Evolutionary conservation across 2,329 filamentous ascomycete genomes (phyloP).

Genomic region (Alternaria sp.): DNA sequence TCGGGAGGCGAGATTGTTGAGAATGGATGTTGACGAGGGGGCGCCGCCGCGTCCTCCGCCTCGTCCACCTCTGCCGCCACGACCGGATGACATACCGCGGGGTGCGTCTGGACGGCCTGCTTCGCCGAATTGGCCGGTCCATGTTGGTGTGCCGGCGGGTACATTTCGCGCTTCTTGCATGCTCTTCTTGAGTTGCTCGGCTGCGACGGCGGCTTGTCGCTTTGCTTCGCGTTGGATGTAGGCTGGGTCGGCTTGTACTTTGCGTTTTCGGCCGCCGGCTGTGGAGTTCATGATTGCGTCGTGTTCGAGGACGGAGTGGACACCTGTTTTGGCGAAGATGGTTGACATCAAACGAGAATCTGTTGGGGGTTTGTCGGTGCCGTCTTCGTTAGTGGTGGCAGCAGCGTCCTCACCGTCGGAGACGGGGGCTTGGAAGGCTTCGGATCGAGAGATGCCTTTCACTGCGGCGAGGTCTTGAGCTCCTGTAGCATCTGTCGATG

Average conservation of each 20-base stretch:
- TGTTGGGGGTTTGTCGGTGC: conserved; percentile 21
- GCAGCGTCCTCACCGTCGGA: conserved; percentile 34
- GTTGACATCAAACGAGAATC: conserved; percentile 80
- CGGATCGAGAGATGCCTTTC: conserved; percentile 52
- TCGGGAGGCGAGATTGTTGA: conserved; percentile 52
- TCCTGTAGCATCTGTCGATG: conserved; percentile 29
- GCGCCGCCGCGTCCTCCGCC: conserved; percentile 46
- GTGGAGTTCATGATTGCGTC: conserved; percentile 75
- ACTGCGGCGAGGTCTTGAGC: conserved; percentile 44
- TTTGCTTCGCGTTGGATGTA: conserved; percentile 84
- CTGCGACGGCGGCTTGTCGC: conserved; percentile 77
- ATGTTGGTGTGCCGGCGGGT: conserved; percentile 86
- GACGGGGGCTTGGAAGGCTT: conserved; percentile 48
- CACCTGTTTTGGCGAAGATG: conserved; percentile 83
- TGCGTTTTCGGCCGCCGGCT: conserved; percentile 61
- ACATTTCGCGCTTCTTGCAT: conserved; percentile 73
- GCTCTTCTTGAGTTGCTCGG: conserved; percentile 74
- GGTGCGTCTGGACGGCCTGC: conserved; percentile 66
- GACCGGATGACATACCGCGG: conserved; percentile 46
- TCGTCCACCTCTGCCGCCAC: conserved; percentile 49
- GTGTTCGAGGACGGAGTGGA: conserved; percentile 92
- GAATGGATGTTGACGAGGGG: conserved; percentile 50
- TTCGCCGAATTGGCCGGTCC: conserved; percentile 85
- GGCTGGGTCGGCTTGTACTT: conserved; percentile 73
- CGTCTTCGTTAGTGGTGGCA: conserved; percentile 20